Evolutionary conservation across 1,284 basidiomycete species (phyloP), one percentile per base, ranked within the genome.

Genomic region (Volvariella volvacea): DNA sequence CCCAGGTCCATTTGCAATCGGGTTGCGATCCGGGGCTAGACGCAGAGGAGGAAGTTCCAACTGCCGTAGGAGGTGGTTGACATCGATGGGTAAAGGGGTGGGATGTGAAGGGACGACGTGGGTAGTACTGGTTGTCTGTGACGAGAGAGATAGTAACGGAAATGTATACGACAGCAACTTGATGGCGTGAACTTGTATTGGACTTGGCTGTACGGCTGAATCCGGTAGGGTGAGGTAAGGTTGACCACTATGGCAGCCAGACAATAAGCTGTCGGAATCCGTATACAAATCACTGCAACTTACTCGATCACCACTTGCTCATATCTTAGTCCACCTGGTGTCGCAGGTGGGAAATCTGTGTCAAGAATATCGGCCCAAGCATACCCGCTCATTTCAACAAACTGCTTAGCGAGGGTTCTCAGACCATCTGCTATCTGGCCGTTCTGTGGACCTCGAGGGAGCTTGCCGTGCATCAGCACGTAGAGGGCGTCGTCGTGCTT

Each of bases 101-200:
- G 53, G 49, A 20, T 43, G 32, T n/a, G 34, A 28, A 22, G 52
- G 58, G 41, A 60, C 47, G n/a, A 49, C 44, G 21, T 56, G 56
- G 12, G 55, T 50, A 16, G 50, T 50, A 33, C 52, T 49, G 19
- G 59, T 52, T 49, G 52, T 48, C 41, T 60, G 53, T 36, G 55
- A 40, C n/a, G 62, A 57, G 43, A 67, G 57, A 9, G 62, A 60
- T 41, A 70, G 51, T 36, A 70, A 60, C 38, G 78, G 68, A 55
- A 88, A 86, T 12, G 88, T 88, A 57, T 76, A 72, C 7, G 78
- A 74, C n/a, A 90, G 71, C 14, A 88, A 71, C 46, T 75, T 71
- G 41, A 89, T 63, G 2, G 87, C 83, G 54, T 86, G 84, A 7
- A 65, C 49, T 57, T 90, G 87, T 22, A 71, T 56, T 12, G 73